A percentile compares a stretch with the other conserved stretches of the same genome.
Evolutionary conservation across 176 grass and related monocot genomes (phyloP).

Genomic region (Aegilops tauschii): DNA sequence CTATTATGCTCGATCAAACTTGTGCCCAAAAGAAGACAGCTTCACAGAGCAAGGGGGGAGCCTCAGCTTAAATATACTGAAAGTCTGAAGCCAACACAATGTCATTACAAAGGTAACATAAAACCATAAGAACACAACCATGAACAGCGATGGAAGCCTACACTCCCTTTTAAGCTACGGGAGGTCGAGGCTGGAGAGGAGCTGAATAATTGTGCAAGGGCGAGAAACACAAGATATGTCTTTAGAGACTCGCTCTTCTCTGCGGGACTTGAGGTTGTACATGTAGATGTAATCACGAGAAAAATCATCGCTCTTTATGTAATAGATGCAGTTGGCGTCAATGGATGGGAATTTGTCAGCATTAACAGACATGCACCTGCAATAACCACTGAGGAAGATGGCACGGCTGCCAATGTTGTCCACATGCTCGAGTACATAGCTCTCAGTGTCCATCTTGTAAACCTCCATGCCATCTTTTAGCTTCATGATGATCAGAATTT

Average conservation of each 20-base stretch:
- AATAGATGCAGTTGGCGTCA: not conserved
- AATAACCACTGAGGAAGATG: not conserved
- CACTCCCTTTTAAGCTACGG: not conserved
- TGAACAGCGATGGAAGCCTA: not conserved
- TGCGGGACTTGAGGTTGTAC: not conserved
- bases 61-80: not conserved
- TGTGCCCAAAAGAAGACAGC: not conserved
- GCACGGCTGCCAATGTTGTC: not conserved
- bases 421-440: not conserved
- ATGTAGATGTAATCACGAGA: not conserved
- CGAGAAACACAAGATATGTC: not conserved
- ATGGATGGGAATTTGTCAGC: not conserved
- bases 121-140: not conserved
- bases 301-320: not conserved
- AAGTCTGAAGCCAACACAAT: not conserved
- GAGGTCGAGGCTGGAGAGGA: not conserved
- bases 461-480: not conserved
- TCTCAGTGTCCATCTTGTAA: not conserved
- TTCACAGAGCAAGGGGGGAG: not conserved
- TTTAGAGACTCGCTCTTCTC: not conserved
- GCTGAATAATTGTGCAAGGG: not conserved
- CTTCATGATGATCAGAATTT: not conserved
- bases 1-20: not conserved
- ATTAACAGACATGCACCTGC: not conserved
- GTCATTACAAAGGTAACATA: not conserved